These are phyloP conservation scores for Acorus gramineus DNA, from an alignment of 106 monocot genomes.

Conservation along the genomic window DNA sequence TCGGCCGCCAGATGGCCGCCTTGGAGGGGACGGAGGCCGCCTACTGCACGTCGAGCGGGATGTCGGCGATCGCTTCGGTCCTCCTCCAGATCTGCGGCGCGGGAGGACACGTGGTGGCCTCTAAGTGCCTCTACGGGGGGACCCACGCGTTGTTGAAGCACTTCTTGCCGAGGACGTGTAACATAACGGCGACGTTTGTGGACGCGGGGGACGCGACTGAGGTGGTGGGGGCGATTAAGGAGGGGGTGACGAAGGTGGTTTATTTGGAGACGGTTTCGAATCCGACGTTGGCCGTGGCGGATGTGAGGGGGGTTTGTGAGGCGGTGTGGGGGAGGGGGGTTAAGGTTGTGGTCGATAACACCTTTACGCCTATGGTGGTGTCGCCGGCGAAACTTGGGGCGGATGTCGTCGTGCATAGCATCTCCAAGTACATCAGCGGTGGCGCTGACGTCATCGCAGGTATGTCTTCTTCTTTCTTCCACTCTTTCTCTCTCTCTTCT, in stretches of 20 bases:
- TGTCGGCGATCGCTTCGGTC: slow-evolving; percentile 85
- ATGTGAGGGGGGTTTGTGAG: slow-evolving; percentile 45
- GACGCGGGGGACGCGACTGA: slow-evolving; percentile 36
- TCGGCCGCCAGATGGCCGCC: slow-evolving; percentile 88
- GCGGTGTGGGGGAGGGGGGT: slow-evolving; percentile 68
- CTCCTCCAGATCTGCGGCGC: slow-evolving; percentile 60
- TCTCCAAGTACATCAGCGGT: slow-evolving; percentile 89
- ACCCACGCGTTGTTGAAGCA: slow-evolving; percentile 70
- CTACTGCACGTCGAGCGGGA: slow-evolving; percentile 92
- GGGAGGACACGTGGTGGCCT: slow-evolving; percentile 82
- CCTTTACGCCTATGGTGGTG: slow-evolving; percentile 85
- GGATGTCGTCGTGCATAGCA: slow-evolving; percentile 86
- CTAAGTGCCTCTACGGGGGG: slow-evolving; percentile 84
- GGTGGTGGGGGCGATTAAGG: slow-evolving; percentile 38
- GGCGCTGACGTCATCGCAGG: slow-evolving; percentile 93
- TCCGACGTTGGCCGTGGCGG: slow-evolving; percentile 72
- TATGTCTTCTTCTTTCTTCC: slow-evolving; percentile 4
- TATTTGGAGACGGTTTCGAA: slow-evolving; percentile 80
- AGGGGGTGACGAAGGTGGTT: slow-evolving; percentile 66
- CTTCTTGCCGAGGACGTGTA: slow-evolving; percentile 48
- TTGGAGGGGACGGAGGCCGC: slow-evolving; percentile 94
- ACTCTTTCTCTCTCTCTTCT: no score
- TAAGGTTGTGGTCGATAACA: slow-evolving; percentile 85
- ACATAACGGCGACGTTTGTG: slow-evolving; percentile 63
- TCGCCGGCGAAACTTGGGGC: slow-evolving; percentile 86